A percentile compares a stretch with the other conserved stretches of the same genome.
These are phyloP conservation scores for Chalciporus sp. DNA, from an alignment of 1,284 basidiomycete genomes.

Conservation along the genomic window DNA sequence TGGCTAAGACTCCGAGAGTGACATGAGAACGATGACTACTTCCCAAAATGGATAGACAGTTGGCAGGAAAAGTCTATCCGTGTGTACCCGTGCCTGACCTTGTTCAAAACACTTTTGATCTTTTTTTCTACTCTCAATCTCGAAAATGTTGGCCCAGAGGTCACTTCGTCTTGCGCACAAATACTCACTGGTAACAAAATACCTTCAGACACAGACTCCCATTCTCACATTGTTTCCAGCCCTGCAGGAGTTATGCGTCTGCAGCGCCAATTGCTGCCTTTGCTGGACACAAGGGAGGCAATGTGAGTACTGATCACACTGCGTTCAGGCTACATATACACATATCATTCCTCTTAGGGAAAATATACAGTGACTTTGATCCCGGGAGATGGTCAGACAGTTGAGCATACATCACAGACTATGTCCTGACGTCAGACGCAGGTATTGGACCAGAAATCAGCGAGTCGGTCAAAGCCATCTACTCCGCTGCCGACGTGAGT, in stretches of 20 bases:
- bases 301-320: conserved; percentile 55
- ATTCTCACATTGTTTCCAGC: conserved; percentile 39
- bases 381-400: conserved; percentile 81
- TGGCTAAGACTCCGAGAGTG: no score
- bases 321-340: not conserved
- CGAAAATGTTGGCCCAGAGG: conserved; percentile 59
- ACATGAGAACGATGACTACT: not conserved
- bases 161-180: conserved; percentile 56
- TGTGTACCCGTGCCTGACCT: conserved; percentile 15
- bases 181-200: conserved; percentile 43
- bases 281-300: conserved; percentile 83
- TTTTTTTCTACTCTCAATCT: conserved; percentile 2
- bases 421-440: conserved; percentile 37
- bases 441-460: conserved; percentile 99
- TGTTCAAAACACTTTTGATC: conserved; percentile 7
- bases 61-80: conserved; percentile 18
- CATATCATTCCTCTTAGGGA: conserved; percentile 56
- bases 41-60: not conserved
- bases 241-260: conserved; percentile 66
- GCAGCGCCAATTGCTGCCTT: conserved; percentile 83
- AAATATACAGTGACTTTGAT: conserved; percentile 95
- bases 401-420: conserved; percentile 28
- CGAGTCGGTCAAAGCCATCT: conserved; percentile 94
- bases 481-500: conserved; percentile 79
- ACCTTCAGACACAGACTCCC: conserved; percentile 9